These are phyloP conservation scores for Sextonia rubra DNA, from an alignment of 164 flowering plant species.

Conservation along the genomic window DNA sequence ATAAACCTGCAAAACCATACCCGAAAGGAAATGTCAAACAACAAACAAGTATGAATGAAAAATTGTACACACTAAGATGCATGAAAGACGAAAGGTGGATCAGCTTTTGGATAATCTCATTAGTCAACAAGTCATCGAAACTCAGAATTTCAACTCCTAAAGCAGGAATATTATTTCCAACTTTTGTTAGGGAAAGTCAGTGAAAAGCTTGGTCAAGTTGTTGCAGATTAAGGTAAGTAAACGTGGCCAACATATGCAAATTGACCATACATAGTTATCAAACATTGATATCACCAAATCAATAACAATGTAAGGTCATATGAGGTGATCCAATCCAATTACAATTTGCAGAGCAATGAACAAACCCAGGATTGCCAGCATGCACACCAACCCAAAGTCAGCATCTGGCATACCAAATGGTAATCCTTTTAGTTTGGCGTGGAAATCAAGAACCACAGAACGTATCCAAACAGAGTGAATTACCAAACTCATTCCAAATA, in stretches of 20 bases:
- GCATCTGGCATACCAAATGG: no score
- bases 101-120: no score
- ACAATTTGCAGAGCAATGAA: no score
- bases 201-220: not conserved
- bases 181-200: not conserved
- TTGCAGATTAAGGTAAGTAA: not conserved
- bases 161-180: not conserved
- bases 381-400: not conserved
- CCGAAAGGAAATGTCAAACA: not conserved
- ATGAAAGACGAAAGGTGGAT: not conserved
- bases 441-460: not conserved
- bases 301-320: no score
- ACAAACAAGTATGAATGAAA: not conserved
- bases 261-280: not conserved
- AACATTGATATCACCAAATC: not conserved
- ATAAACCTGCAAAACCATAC: slow-evolving; percentile 42
- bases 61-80: not conserved
- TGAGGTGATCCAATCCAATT: not conserved
- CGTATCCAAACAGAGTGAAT: not conserved
- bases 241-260: not conserved
- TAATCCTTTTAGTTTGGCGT: not conserved
- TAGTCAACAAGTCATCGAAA: not conserved
- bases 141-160: no score
- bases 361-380: no score
- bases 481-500: not conserved